A percentile compares a stretch with the other conserved stretches of the same genome.
Evolutionary conservation across 176 grass and related monocot species (phyloP).

Genomic region (Tillandsia fasciculata): DNA sequence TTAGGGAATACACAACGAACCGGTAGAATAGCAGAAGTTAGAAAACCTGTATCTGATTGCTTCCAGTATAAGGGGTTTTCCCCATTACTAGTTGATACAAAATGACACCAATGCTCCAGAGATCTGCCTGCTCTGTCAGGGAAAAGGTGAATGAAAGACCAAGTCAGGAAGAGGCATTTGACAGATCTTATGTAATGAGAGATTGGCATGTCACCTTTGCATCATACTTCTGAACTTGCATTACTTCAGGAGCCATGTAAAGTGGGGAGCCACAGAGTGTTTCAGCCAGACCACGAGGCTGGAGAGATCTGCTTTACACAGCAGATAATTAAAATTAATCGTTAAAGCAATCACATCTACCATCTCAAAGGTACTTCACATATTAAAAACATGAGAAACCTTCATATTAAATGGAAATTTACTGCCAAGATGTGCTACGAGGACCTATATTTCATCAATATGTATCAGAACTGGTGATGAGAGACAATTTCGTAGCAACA

Average conservation of each 20-base stretch:
- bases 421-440: too few species aligned
- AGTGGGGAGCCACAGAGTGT: slow-evolving; percentile 97
- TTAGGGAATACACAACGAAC: not conserved
- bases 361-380: not conserved
- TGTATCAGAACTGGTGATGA: too few species aligned
- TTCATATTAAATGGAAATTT: too few species aligned
- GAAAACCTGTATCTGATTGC: slow-evolving; percentile 79
- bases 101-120: slow-evolving; percentile 97
- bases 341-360: not conserved
- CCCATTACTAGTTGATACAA: slow-evolving; percentile 94
- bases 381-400: not conserved
- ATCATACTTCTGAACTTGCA: slow-evolving; percentile 94
- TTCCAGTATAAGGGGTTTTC: slow-evolving; percentile 76
- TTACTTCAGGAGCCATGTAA: slow-evolving; percentile 99
- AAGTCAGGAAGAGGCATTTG: slow-evolving; percentile 14
- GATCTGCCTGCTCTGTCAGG: slow-evolving; percentile 79
- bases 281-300: slow-evolving; percentile 62
- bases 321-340: not conserved
- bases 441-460: too few species aligned
- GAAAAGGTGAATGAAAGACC: slow-evolving; percentile 18
- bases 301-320: slow-evolving; percentile 17
- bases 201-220: slow-evolving; percentile 56
- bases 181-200: slow-evolving; percentile 8
- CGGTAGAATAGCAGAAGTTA: slow-evolving; percentile 18
- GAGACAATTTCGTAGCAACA: too few species aligned